Evolutionary conservation across 345 rosid genomes (phyloP), one percentile per base, ranked within the genome.

Genomic region (Hypericum androsaemum): DNA sequence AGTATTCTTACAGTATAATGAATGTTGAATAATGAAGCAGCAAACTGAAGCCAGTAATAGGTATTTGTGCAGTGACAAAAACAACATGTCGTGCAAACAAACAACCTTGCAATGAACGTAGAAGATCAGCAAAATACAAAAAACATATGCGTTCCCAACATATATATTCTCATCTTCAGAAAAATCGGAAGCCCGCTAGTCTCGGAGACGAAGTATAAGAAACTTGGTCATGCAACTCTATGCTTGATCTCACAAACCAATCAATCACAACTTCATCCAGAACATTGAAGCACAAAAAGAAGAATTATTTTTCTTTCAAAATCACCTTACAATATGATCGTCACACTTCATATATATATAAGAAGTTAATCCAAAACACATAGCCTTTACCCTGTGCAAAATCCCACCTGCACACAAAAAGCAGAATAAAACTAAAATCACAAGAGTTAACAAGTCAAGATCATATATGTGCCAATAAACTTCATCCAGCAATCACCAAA

Each of bases 321-420:
- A 60, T 65, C 62, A 64, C 56, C 64, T 73, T 68, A 67, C 69
- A 80, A 54, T 64, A 69, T 64, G 63, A 71, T 62, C 77, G 68
- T 68, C 80, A 81, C 76, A 78, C 80, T 78, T 86, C 59, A 63
- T 68, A 64, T 71, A 66, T 62, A 72, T 70, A 77, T 71, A 67
- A 72, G 75, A 72, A 65, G 74, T 48, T 61, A 61, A 74, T 64
- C 69, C 65, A 74, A 66, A 70, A 65, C 57, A 72, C 77, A 71
- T 65, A 74, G 37, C 39, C 54, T 35, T 64, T 61, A 66, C 43
- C 64, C 72, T 63, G 73, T 48, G 62, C 64, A 80, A 60, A 73
- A 58, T 64, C 74, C 76, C 86, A 84, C 83, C 94, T 82, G 88
- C 89, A 81, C 57, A 22, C 50, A 46, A 13, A 64, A 62, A 62